Evolutionary conservation across 768 basidiomycete genomes (phyloP).

Genomic region (Rhodotorula toruloides): DNA sequence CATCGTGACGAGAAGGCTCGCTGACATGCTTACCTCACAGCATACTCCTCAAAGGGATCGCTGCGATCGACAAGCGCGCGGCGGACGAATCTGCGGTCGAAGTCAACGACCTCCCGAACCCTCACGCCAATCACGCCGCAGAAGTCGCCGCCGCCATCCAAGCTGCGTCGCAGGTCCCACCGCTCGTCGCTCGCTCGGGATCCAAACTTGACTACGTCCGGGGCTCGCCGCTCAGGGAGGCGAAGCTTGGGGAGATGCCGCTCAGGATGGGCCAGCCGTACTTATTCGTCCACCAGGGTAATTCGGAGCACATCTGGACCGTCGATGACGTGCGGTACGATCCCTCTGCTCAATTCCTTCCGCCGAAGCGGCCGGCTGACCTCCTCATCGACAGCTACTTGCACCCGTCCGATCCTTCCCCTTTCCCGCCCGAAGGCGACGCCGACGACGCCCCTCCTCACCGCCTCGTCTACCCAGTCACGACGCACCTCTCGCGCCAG

Average conservation of each 20-base stretch:
- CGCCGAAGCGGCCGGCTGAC: too few relatives aligned
- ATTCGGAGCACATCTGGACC: conserved; percentile 21
- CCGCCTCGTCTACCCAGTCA: conserved; percentile 7
- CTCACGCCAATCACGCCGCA: too few relatives aligned
- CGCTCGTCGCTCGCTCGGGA: background rate
- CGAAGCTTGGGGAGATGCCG: conserved; percentile 10
- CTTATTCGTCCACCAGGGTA: conserved; percentile 18
- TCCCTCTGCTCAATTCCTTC: too few relatives aligned
- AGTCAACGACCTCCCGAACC: too few relatives aligned
- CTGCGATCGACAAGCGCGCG: background rate
- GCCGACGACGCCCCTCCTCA: conserved; percentile 1
- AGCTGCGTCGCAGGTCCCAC: background rate
- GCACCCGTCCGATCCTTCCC: conserved; percentile 4
- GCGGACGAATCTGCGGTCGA: too few relatives aligned
- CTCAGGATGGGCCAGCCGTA: conserved; percentile 20
- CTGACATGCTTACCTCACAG: background rate
- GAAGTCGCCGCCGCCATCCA: too few relatives aligned
- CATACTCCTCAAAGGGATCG: conserved; percentile 7
- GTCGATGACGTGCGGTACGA: conserved; percentile 15
- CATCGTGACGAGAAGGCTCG: too few relatives aligned
- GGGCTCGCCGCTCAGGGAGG: background rate
- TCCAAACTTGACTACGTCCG: background rate
- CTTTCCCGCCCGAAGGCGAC: background rate
- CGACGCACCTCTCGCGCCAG: conserved; percentile 20
- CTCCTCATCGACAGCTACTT: conserved; percentile 6